Evolutionary conservation across 148 eudicot genomes (phyloP).

Genomic region (Suaeda aralocaspica): DNA sequence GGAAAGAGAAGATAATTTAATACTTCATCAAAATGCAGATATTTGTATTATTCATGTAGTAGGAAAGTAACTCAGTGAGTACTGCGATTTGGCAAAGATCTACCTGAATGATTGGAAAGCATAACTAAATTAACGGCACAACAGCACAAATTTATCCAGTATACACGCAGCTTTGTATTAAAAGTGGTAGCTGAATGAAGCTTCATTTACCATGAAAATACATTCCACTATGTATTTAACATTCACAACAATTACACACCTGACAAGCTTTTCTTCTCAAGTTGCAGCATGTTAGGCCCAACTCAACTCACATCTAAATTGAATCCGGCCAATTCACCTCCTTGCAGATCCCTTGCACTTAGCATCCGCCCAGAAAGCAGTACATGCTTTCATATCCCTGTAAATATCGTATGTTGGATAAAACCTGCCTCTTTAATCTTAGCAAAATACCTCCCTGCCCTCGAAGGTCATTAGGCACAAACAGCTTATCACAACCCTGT

Average conservation of each 20-base stretch:
- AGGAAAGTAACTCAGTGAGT: neutral
- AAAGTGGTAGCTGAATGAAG: neutral
- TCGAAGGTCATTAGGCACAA: constrained; percentile 78
- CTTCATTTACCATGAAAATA: no score
- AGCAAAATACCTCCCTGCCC: constrained; percentile 65
- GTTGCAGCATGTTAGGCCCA: constrained; percentile 45
- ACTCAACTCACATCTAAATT: constrained; percentile 47
- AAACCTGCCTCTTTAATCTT: constrained; percentile 86
- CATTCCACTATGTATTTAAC: no score
- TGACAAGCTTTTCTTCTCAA: constrained; percentile 31
- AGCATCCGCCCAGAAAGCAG: constrained; percentile 64
- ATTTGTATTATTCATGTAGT: neutral
- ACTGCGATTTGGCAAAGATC: no score
- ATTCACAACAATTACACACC: constrained; percentile 12
- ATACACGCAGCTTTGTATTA: neutral
- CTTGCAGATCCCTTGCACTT: constrained; percentile 73
- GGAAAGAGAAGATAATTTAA: no score
- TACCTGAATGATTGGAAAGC: neutral
- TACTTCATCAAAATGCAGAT: no score
- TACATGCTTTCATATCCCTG: constrained; percentile 46
- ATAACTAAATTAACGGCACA: neutral
- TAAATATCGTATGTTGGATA: constrained; percentile 73
- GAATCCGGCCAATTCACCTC: constrained; percentile 77
- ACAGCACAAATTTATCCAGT: no score
- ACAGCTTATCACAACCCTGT: constrained; percentile 72